These are phyloP conservation scores for Thalia dealbata DNA, from an alignment of 176 grass and related monocot species.

Conservation along the genomic window DNA sequence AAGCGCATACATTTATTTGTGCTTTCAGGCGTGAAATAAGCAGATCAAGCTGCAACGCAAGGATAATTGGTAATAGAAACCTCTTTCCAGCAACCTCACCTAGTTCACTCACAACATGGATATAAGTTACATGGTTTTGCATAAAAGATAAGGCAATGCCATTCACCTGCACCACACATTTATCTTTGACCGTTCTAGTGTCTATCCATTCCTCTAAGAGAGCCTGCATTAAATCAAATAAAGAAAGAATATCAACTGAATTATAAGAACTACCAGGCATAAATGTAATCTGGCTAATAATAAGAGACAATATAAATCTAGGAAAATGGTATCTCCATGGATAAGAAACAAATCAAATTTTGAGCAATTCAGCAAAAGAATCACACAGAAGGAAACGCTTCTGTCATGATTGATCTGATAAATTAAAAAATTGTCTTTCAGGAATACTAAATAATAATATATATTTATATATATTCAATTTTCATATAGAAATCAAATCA, in stretches of 20 bases:
- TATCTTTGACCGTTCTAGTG: slow-evolving; percentile 63
- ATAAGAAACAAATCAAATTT: not conserved
- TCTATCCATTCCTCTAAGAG: slow-evolving; percentile 96
- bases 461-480: too few species aligned
- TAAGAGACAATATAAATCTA: not conserved
- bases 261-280: not conserved
- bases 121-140: not conserved
- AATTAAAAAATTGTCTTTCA: not conserved
- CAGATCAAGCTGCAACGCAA: not conserved
- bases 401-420: not conserved
- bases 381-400: too few species aligned
- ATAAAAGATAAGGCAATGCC: not conserved
- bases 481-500: not conserved
- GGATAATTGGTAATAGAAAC: not conserved
- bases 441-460: not conserved
- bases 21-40: not conserved
- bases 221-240: slow-evolving; percentile 42
- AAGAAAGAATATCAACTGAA: not conserved
- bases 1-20: not conserved
- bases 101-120: not conserved
- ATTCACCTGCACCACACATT: slow-evolving; percentile 61
- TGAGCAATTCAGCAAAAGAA: not conserved
- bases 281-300: not conserved
- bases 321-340: not conserved
- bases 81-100: not conserved